Base-by-base conservation (phyloP, 2,329 filamentous ascomycete species). In the Colletotrichum sp. region DNA sequence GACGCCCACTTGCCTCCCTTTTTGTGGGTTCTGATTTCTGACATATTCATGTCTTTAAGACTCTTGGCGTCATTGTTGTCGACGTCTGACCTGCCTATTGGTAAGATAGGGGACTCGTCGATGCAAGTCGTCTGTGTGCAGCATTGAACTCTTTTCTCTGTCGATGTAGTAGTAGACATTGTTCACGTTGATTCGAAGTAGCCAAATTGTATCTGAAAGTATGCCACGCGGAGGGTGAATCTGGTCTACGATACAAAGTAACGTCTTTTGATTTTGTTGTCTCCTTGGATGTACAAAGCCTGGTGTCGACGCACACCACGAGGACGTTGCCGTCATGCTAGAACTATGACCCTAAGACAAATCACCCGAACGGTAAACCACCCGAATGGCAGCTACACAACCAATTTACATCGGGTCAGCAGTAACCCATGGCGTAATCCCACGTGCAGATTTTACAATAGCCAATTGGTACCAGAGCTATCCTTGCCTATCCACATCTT, bases 21-120 rank as follows among this genome's bases (percentile, higher is more conserved):
- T 8, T n/a, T 44, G 9, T 0, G 8, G 39, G 39, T 1, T n/a
- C 0, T 44, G n/a, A 9, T 44, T 5, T 44, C 18, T 2, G 16
- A 44, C 0, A 44, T 16, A 10, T n/a, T 3, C 8, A 9, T n/a
- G 39, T 44, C 39, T n/a, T 3, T 10, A n/a, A 44, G 39, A 44
- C 18, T n/a, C 8, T 10, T 18, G 8, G 39, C 18, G 8, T 44
- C 39, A 44, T 44, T n/a, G 5, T n/a, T 10, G 8, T 44, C 5
- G 5, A 44, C 18, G 8, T 44, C 39, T n/a, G 8, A 44, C 5
- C 18, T 44, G 16, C 16, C 39, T 6, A n/a, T 44, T n/a, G 5
- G 18, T 44, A n/a, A n/a, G 8, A 44, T 44, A 16, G 18, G 18
- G 39, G 39, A 6, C 8, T 44, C 8, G 3, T 44, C 16, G 39